Percentiles rank a stretch among this genome's conserved stretches.
These are phyloP conservation scores for Naganishia liquefaciens DNA, from an alignment of 1,284 basidiomycete species.

Conservation along the genomic window DNA sequence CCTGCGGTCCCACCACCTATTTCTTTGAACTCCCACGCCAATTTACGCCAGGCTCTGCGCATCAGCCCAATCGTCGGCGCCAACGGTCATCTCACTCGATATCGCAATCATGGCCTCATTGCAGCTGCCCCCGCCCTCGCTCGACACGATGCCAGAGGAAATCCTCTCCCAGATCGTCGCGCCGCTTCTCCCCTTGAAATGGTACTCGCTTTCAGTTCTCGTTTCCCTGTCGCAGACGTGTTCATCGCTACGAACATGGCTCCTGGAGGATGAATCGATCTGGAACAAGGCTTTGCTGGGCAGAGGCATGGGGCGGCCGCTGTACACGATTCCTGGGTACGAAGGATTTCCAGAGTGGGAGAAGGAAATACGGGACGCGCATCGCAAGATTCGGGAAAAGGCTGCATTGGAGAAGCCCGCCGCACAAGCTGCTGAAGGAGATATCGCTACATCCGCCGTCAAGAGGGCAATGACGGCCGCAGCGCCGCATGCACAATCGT, in stretches of 20 bases:
- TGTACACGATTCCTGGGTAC: slow-evolving; percentile 30
- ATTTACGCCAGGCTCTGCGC: too few species aligned
- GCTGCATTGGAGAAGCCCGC: slow-evolving; percentile 8
- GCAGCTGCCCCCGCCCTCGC: slow-evolving; percentile 11
- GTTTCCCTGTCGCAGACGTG: slow-evolving; percentile 28
- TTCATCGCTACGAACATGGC: slow-evolving; percentile 29
- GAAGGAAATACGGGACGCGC: slow-evolving; percentile 13
- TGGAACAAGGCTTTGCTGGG: slow-evolving; percentile 30
- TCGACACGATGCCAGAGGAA: slow-evolving; percentile 32
- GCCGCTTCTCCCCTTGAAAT: slow-evolving; percentile 29
- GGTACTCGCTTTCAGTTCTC: slow-evolving; percentile 30
- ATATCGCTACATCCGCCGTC: neutral
- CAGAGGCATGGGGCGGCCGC: slow-evolving; percentile 29
- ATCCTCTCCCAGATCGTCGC: slow-evolving; percentile 30
- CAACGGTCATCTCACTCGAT: neutral
- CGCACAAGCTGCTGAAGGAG: neutral
- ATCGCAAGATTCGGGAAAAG: slow-evolving; percentile 12
- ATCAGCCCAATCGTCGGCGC: too few species aligned
- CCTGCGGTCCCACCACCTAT: too few species aligned
- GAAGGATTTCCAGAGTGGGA: slow-evolving; percentile 19
- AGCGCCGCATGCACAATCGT: neutral
- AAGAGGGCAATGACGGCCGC: neutral
- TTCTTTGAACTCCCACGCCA: too few species aligned
- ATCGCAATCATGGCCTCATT: slow-evolving; percentile 1
- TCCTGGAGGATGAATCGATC: slow-evolving; percentile 30